phyloP scores from a whole-genome alignment of 2,329 filamentous ascomycete genomes.

The Trichophyton simii region DNA sequence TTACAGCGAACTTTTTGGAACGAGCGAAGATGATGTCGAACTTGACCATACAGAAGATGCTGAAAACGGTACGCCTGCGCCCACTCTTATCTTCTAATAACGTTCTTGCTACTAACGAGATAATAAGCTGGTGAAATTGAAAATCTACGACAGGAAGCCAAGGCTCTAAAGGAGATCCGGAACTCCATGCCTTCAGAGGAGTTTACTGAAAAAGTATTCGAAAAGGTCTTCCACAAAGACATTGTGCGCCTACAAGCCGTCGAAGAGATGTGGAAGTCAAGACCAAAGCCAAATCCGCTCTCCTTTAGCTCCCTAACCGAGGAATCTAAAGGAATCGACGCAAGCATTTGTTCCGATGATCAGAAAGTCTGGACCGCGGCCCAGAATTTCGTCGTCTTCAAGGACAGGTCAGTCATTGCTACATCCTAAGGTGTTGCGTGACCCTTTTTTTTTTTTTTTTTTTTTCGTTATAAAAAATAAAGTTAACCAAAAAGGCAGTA shows the following conservation, averaged over 20 bases:
- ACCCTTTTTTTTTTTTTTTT: too few species aligned
- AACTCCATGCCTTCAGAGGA: constrained; percentile 64
- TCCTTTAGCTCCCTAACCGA: constrained; percentile 48
- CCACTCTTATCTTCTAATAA: background rate
- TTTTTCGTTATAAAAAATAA: too few species aligned
- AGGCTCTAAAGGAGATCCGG: constrained; percentile 70
- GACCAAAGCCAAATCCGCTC: constrained; percentile 60
- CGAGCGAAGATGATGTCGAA: constrained; percentile 71
- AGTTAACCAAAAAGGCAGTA: constrained; percentile 32
- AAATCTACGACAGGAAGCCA: constrained; percentile 71
- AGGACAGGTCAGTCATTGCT: constrained; percentile 48
- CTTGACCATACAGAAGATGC: constrained; percentile 69
- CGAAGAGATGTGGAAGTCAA: constrained; percentile 91
- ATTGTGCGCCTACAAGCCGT: constrained; percentile 71
- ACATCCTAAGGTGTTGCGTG: background rate
- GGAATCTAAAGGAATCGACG: constrained; percentile 29
- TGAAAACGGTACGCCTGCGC: constrained; percentile 54
- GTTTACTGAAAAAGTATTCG: constrained; percentile 70
- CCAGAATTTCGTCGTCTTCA: constrained; percentile 78
- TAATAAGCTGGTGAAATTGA: constrained; percentile 62
- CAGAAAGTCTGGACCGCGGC: constrained; percentile 69
- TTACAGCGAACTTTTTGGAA: constrained; percentile 71
- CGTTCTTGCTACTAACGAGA: background rate
- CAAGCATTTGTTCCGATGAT: constrained; percentile 48
- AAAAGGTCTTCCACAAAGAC: constrained; percentile 84